Evolutionary conservation across 2,329 filamentous ascomycete genomes (phyloP).

Genomic region (Periconia sp.): DNA sequence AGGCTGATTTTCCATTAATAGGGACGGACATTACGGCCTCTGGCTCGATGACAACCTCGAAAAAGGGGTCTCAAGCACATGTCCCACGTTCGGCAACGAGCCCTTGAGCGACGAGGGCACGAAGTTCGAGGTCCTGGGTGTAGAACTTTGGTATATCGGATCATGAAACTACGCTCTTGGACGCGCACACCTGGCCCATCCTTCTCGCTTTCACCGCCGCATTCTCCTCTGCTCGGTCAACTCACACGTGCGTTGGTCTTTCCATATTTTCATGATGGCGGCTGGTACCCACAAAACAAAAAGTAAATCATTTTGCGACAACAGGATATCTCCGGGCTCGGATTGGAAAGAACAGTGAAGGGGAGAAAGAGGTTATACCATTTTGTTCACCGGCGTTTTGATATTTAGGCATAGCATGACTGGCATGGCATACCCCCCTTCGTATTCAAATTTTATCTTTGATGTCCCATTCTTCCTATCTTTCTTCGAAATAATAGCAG

Average conservation of each 20-base stretch:
- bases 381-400: too few species aligned
- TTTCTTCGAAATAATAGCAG: too few species aligned
- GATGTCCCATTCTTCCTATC: too few species aligned
- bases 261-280: too few species aligned
- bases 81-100: constrained; percentile 94
- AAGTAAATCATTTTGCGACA: not conserved
- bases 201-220: not conserved
- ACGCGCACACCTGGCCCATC: not conserved
- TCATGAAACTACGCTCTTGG: constrained; percentile 13
- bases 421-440: too few species aligned
- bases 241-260: too few species aligned
- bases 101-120: constrained; percentile 87
- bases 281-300: not conserved
- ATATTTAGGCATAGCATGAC: too few species aligned
- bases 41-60: constrained; percentile 90
- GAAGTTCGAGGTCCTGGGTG: constrained; percentile 87
- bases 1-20: constrained; percentile 1
- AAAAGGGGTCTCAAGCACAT: constrained; percentile 78
- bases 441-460: too few species aligned
- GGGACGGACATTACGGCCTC: constrained; percentile 84
- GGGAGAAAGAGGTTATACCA: not conserved
- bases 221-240: not conserved
- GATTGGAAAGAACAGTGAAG: not conserved
- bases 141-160: constrained; percentile 93
- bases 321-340: not conserved